phyloP scores from a whole-genome alignment of 441 rosid genomes.

The Eutrema salsugineum region DNA sequence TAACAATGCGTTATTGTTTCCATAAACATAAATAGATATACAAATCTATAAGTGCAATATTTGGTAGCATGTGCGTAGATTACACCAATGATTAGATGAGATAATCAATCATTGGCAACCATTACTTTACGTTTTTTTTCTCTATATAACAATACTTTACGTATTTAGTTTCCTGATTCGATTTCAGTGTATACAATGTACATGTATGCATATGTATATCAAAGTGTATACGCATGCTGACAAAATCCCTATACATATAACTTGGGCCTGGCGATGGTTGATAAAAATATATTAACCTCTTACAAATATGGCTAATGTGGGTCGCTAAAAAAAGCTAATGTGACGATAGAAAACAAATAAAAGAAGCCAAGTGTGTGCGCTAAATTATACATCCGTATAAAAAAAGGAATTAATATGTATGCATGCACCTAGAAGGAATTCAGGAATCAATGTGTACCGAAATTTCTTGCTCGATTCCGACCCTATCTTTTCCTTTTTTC shows the following conservation, averaged over 20 bases:
- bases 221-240: neutral
- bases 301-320: neutral
- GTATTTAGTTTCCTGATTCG: neutral
- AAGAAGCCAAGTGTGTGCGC: neutral
- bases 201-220: neutral
- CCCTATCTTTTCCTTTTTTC: neutral
- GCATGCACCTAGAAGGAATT: slow-evolving; percentile 25
- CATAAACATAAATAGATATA: neutral
- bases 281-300: neutral
- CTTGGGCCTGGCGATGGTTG: neutral
- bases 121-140: neutral
- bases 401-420: neutral
- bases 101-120: slow-evolving; percentile 25
- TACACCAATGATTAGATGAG: slow-evolving; percentile 23
- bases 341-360: neutral
- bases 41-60: neutral
- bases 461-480: neutral
- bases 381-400: neutral
- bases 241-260: neutral
- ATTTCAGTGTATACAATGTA: neutral
- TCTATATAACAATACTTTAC: neutral
- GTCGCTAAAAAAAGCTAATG: neutral
- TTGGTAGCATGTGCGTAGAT: slow-evolving; percentile 24
- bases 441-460: too few species aligned
- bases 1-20: neutral